phyloP scores from a whole-genome alignment of 73 alveolate genomes.

The Stentor coeruleus region DNA sequence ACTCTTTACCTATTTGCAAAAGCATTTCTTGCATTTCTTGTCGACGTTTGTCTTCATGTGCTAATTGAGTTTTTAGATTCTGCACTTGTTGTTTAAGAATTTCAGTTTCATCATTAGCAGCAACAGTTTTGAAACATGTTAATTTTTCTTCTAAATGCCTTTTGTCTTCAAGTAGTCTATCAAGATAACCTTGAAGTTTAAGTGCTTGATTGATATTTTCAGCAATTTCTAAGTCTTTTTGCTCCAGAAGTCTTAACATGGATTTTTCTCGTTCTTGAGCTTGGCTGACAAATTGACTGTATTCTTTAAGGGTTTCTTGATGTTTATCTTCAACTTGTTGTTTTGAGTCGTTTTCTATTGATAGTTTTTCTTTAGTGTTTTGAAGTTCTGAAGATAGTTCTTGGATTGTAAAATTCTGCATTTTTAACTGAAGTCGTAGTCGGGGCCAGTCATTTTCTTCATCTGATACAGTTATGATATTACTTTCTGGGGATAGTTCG shows the following conservation, averaged over 20 bases:
- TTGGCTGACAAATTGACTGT: background rate
- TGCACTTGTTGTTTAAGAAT: background rate
- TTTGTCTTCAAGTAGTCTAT: background rate
- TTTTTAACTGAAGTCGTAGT: background rate
- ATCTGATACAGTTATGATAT: background rate
- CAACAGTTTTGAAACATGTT: background rate
- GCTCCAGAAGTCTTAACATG: background rate
- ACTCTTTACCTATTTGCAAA: background rate
- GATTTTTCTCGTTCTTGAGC: conserved; percentile 23
- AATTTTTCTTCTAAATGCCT: background rate
- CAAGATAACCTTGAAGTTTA: background rate
- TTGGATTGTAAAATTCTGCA: background rate
- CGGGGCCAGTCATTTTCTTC: background rate
- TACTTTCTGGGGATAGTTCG: background rate
- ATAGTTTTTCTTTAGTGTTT: background rate
- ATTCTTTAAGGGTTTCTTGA: background rate
- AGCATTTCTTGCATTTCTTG: conserved; percentile 9
- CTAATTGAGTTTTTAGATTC: background rate
- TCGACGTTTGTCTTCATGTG: background rate
- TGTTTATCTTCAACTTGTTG: background rate
- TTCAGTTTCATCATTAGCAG: background rate
- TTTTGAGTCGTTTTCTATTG: background rate
- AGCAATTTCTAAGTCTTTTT: conserved; percentile 19
- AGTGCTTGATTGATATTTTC: conserved; percentile 1
- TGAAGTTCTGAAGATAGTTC: background rate